A percentile compares a stretch with the other conserved stretches of the same genome.
Evolutionary conservation across 2,329 filamentous ascomycete genomes (phyloP).

Genomic region (Mycosphaerelloides madeirae): DNA sequence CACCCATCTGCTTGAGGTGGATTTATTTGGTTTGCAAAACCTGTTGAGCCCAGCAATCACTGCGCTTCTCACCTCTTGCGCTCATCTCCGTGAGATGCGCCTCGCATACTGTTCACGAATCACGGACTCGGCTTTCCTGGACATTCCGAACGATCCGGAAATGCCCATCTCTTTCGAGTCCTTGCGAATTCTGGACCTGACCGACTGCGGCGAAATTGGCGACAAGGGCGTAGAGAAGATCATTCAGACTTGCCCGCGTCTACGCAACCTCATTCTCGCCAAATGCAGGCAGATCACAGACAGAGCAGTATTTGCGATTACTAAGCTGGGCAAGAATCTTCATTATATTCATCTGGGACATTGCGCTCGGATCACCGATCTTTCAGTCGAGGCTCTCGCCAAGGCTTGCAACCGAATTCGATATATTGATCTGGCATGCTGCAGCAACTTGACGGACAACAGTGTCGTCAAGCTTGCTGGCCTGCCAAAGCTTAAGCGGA

Average conservation of each 20-base stretch:
- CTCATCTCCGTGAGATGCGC: conserved; percentile 82
- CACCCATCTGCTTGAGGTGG: conserved; percentile 91
- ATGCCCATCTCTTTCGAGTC: conserved; percentile 61
- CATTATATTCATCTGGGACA: conserved; percentile 96
- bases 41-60: conserved; percentile 82
- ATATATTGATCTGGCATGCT: conserved; percentile 98
- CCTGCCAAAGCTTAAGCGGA: conserved; percentile 87
- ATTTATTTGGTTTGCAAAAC: conserved; percentile 77
- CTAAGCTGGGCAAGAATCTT: conserved; percentile 85
- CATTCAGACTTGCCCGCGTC: conserved; percentile 74
- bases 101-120: conserved; percentile 81
- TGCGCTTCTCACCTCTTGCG: conserved; percentile 69
- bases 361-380: conserved; percentile 85
- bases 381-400: conserved; percentile 78
- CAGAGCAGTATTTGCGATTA: conserved; percentile 78
- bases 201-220: conserved; percentile 76
- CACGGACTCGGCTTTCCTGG: conserved; percentile 81
- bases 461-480: conserved; percentile 80
- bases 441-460: conserved; percentile 76
- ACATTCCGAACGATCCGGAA: conserved; percentile 61
- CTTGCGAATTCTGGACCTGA: conserved; percentile 87
- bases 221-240: conserved; percentile 87
- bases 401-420: conserved; percentile 85
- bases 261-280: conserved; percentile 87
- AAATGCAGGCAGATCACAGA: conserved; percentile 95